Percentiles rank a stretch among this genome's conserved stretches.
Conservation (phyloP, 768 basidiomycete genomes). For the Tremella mesenterica region DNA sequence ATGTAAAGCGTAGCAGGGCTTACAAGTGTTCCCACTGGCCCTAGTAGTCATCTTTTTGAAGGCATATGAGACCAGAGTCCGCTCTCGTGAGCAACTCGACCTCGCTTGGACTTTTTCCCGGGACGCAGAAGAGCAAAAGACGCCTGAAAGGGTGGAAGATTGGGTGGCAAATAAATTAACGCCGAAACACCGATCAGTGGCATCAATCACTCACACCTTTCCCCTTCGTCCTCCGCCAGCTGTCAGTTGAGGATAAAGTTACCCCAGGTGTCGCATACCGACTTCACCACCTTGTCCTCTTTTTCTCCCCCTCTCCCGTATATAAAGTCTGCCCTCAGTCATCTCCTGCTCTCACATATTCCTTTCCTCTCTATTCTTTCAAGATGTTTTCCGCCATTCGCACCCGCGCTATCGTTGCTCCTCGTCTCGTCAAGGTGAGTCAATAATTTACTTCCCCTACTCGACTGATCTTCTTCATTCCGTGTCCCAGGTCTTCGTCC, state of each 20-base stretch:
- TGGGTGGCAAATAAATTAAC: slow-evolving; percentile 1
- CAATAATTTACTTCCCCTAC: neutral
- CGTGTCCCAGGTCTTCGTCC: no score
- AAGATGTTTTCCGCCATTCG: neutral
- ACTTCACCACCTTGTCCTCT: neutral
- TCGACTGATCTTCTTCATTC: neutral
- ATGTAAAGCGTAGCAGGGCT: neutral
- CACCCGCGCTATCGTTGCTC: neutral
- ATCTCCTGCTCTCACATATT: neutral
- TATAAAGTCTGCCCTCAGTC: no score
- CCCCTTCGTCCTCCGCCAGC: neutral
- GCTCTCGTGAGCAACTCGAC: no score
- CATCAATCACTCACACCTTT: neutral
- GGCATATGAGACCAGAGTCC: neutral
- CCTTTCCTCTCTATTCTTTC: no score
- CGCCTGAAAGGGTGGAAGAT: neutral
- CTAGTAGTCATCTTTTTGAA: neutral
- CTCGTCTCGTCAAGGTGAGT: neutral
- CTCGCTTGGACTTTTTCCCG: no score
- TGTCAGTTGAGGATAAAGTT: no score
- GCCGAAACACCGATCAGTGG: neutral
- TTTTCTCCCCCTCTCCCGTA: neutral
- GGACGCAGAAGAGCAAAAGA: no score
- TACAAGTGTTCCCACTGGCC: neutral
- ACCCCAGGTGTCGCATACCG: no score